Percentiles rank a stretch among this genome's conserved stretches.
Evolutionary conservation across 2,329 filamentous ascomycete genomes (phyloP).

Genomic region (Aspergillus sojae): DNA sequence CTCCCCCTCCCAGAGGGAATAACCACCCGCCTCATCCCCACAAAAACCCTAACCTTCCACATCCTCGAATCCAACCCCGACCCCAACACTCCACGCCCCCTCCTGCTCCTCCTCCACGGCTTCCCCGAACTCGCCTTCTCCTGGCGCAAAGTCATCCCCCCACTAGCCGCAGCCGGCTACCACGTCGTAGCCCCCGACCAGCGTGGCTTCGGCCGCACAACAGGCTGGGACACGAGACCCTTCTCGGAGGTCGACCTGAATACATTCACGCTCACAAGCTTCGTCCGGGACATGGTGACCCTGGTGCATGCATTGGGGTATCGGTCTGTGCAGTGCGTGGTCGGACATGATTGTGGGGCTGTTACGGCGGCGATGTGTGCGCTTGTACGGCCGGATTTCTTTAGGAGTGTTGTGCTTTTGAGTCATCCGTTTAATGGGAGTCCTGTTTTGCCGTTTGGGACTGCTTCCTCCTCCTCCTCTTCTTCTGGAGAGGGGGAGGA

Average conservation of each 20-base stretch:
- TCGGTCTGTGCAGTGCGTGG: slow-evolving; percentile 58
- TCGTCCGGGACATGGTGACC: slow-evolving; percentile 65
- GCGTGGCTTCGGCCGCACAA: slow-evolving; percentile 69
- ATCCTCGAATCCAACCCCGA: slow-evolving; percentile 55
- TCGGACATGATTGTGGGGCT: slow-evolving; percentile 70
- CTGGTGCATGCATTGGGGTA: slow-evolving; percentile 65
- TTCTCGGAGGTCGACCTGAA: slow-evolving; percentile 58
- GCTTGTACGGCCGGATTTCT: slow-evolving; percentile 66
- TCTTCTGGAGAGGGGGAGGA: neutral
- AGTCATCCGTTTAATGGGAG: slow-evolving; percentile 65
- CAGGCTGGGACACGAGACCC: slow-evolving; percentile 57
- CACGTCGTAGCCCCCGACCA: slow-evolving; percentile 70
- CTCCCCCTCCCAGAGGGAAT: slow-evolving; percentile 60
- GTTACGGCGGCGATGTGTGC: slow-evolving; percentile 62
- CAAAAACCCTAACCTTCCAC: slow-evolving; percentile 63
- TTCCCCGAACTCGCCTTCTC: slow-evolving; percentile 71
- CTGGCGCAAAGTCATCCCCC: slow-evolving; percentile 66
- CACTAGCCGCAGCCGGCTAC: slow-evolving; percentile 63
- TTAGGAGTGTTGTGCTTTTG: slow-evolving; percentile 64
- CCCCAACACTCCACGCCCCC: slow-evolving; percentile 48
- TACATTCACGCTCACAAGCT: slow-evolving; percentile 59
- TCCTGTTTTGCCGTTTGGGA: slow-evolving; percentile 53
- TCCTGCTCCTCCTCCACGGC: slow-evolving; percentile 66
- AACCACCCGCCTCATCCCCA: slow-evolving; percentile 59
- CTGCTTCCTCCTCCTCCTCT: slow-evolving; percentile 25